phyloP scores from a whole-genome alignment of 257 asterid species.

The Jasminum sambac region DNA sequence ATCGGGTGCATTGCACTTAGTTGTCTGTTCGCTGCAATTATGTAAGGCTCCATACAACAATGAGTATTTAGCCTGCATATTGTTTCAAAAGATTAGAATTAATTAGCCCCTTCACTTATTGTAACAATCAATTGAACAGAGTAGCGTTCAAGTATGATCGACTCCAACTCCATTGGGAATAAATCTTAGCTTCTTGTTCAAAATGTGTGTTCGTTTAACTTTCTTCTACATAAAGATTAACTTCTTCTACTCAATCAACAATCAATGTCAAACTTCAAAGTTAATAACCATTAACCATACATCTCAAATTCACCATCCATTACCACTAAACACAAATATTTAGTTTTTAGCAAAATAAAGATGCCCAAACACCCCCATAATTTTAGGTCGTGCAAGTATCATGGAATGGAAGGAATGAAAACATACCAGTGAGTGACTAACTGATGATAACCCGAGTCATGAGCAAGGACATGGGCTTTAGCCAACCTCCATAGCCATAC shows the following conservation, averaged over 20 bases:
- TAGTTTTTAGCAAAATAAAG: no score
- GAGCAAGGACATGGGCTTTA: slow-evolving; percentile 67
- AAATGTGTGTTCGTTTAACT: no score
- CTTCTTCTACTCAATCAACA: no score
- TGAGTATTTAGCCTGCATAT: slow-evolving; percentile 76
- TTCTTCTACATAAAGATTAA: no score
- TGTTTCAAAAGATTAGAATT: not conserved
- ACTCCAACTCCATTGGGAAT: not conserved
- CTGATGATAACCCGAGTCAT: slow-evolving; percentile 77
- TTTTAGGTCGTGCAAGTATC: not conserved
- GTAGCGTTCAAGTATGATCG: not conserved
- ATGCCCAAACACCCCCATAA: not conserved
- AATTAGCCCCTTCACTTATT: not conserved
- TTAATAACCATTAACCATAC: no score
- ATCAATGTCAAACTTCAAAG: no score
- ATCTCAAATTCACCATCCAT: no score
- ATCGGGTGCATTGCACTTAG: slow-evolving; percentile 84
- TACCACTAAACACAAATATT: no score
- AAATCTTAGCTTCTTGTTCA: no score
- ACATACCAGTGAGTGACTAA: slow-evolving; percentile 76
- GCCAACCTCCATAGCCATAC: slow-evolving; percentile 83
- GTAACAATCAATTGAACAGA: not conserved
- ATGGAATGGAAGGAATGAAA: not conserved
- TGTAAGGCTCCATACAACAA: slow-evolving; percentile 69
- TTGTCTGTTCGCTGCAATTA: slow-evolving; percentile 70